Conservation (phyloP, 768 basidiomycete species). For the Mrakia blollopis region DNA sequence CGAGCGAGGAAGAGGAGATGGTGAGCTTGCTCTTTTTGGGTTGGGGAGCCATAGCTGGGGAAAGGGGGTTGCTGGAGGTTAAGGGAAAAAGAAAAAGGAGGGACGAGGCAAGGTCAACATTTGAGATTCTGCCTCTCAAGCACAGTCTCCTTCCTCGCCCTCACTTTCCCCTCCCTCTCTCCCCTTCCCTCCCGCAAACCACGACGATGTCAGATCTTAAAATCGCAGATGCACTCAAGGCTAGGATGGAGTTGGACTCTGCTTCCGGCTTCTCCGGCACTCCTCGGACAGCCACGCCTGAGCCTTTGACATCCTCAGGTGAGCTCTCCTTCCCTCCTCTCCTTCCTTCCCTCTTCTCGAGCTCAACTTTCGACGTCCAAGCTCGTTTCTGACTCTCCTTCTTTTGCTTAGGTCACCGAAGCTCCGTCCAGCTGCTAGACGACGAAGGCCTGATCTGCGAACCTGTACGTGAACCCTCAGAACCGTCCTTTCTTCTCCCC, state of each 20-base stretch:
- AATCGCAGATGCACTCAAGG: slow-evolving; percentile 3
- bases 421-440: slow-evolving; percentile 59
- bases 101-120: neutral
- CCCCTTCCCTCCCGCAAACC: neutral
- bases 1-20: slow-evolving; percentile 15
- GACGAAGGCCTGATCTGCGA: slow-evolving; percentile 64
- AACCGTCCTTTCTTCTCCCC: neutral
- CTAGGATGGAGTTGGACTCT: neutral
- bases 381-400: neutral
- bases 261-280: neutral
- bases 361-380: neutral
- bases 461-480: slow-evolving; percentile 49
- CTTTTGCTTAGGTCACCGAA: slow-evolving; percentile 26
- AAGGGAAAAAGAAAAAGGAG: neutral
- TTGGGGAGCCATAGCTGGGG: slow-evolving; percentile 15
- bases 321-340: neutral
- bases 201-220: neutral
- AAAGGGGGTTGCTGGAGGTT: neutral
- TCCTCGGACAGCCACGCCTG: neutral
- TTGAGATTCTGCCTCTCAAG: too few relatives aligned
- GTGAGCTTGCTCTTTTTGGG: slow-evolving; percentile 32
- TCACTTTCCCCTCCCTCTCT: too few relatives aligned
- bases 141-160: too few relatives aligned
- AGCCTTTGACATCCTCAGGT: slow-evolving; percentile 1
- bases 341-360: neutral